These are phyloP conservation scores for Cystobasidium onofrii DNA, from an alignment of 768 basidiomycete species.

Conservation along the genomic window DNA sequence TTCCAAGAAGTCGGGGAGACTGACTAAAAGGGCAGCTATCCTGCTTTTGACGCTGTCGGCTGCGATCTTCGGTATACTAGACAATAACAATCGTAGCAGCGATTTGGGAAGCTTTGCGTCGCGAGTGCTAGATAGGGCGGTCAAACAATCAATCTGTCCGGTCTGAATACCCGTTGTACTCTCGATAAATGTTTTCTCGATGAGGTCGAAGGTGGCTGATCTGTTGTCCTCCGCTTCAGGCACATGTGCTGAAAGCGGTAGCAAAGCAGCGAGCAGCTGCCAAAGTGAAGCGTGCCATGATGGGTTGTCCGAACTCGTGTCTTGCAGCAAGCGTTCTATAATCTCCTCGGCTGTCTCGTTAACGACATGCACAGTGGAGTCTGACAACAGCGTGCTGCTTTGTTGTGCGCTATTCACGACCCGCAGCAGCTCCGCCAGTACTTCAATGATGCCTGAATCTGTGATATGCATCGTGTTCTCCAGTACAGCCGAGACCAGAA, in stretches of 20 bases:
- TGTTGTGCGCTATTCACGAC: not conserved
- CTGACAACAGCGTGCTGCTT: not conserved
- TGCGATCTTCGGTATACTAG: not conserved
- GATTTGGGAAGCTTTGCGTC: not conserved
- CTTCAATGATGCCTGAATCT: not conserved
- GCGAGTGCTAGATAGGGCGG: not conserved
- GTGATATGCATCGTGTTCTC: not conserved
- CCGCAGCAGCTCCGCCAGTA: not conserved
- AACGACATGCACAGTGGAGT: not conserved
- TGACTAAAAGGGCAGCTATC: not conserved
- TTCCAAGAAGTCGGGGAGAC: not conserved
- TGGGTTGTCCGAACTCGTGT: too few species aligned
- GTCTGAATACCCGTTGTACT: not conserved
- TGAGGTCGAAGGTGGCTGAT: not conserved
- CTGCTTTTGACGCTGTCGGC: not conserved
- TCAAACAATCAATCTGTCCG: not conserved
- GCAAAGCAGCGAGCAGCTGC: too few species aligned
- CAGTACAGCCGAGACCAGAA: not conserved
- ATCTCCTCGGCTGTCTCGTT: not conserved
- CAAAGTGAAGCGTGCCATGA: too few species aligned
- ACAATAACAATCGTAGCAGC: not conserved
- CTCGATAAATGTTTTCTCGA: not conserved
- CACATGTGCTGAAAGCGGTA: not conserved
- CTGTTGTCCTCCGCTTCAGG: not conserved
- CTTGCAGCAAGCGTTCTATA: too few species aligned